Evolutionary conservation across 148 eudicot genomes (phyloP), one percentile per base, ranked within the genome.

Genomic region (Rhododendron ferrugineum): DNA sequence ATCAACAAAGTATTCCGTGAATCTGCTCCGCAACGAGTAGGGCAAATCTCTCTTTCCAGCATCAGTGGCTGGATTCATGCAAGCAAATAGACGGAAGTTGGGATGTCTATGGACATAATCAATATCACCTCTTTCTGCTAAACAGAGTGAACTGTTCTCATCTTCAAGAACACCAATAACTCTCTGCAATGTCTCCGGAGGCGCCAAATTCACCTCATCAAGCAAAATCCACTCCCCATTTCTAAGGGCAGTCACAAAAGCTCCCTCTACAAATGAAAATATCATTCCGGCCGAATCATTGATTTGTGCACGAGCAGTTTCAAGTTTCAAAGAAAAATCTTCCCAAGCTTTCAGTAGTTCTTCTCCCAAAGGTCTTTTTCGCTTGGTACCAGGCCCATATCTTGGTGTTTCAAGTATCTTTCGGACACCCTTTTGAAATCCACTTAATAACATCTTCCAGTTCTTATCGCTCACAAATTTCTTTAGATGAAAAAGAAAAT

Each of bases 51-150:
- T 93, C 90, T 97, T 97, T 58, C 99, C 98, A 82, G 99, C 97
- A 93, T 97, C 98, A 86, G 97, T 97, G 82, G 99, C 99, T 76
- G 99, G 99, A 92, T 97, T 97, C 99, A 97, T 97, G 88, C 99
- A 97, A 64, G 98, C 99, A 92, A 97, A 97, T 86, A 97, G 85
- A 28, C 98, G 97, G 78, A 97, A 97, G 80, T 91, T 88, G 52
- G 94, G 89, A 89, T 97, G 92, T 87, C 98, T 92, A 73, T 82
- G 79, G 34, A 97, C 75, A 87, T 93, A 87, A 37, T 91, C 93
- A 82, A 93, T 87, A 85, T 94, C 96, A 78, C 99, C 99, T 90
- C 95, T 94, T 91, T 97, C 99, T 22, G 98, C 94, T 86, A 97
- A 94, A 90, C 98, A 97, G 52, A 97, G 87, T 20, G 99, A 95